These are phyloP conservation scores for Sicyos edulis DNA, from an alignment of 306 rosid genomes.

Conservation along the genomic window DNA sequence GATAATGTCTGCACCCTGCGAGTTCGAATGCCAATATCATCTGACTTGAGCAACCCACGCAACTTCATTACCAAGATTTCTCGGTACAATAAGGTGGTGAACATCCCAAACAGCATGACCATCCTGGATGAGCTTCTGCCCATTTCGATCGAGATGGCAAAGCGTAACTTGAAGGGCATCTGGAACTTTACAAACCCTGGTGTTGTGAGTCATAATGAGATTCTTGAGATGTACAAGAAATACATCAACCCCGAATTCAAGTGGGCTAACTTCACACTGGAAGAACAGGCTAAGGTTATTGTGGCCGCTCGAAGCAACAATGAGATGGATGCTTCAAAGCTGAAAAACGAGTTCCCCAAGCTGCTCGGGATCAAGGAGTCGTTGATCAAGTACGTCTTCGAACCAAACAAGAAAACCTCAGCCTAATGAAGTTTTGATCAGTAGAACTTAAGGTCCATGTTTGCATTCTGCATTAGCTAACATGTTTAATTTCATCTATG, in stretches of 20 bases:
- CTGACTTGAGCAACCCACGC: slow-evolving; percentile 65
- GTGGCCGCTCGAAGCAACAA: slow-evolving; percentile 67
- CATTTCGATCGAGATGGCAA: slow-evolving; percentile 69
- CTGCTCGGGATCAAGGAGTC: slow-evolving; percentile 63
- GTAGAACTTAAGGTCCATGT: slow-evolving; percentile 19
- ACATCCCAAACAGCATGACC: slow-evolving; percentile 78
- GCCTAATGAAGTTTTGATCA: slow-evolving; percentile 22
- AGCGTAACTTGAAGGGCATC: slow-evolving; percentile 55
- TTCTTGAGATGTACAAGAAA: slow-evolving; percentile 62
- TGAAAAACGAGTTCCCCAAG: slow-evolving; percentile 65
- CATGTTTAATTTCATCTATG: slow-evolving; percentile 14
- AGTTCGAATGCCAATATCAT: slow-evolving; percentile 69
- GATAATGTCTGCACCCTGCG: slow-evolving; percentile 71
- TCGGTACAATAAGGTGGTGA: slow-evolving; percentile 60
- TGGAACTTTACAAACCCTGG: slow-evolving; percentile 81
- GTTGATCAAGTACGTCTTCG: slow-evolving; percentile 52
- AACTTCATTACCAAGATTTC: slow-evolving; percentile 68
- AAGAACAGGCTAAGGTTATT: slow-evolving; percentile 69
- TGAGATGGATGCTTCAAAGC: slow-evolving; percentile 60
- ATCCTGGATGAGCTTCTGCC: slow-evolving; percentile 67
- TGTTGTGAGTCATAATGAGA: slow-evolving; percentile 59
- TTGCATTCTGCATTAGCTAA: slow-evolving; percentile 23
- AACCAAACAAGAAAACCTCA: slow-evolving; percentile 49
- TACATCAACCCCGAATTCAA: slow-evolving; percentile 54
- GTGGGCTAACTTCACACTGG: slow-evolving; percentile 61